Base-by-base conservation (phyloP, 495 filamentous ascomycete genomes). In the Hyphodiscus hymeniophilus region DNA sequence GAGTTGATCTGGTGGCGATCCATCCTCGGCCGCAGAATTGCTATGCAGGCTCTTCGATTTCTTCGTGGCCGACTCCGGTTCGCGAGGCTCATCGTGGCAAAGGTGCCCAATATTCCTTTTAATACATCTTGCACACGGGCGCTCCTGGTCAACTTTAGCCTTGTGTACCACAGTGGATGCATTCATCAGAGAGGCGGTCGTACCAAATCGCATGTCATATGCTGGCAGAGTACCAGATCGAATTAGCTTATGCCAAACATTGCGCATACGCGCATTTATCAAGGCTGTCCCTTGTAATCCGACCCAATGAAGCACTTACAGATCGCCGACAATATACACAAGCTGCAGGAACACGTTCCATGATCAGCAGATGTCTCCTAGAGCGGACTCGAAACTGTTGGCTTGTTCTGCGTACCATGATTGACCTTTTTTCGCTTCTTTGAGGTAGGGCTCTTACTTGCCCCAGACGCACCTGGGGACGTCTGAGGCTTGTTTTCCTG, bases 151-250 rank as follows among this genome's bases (percentile, higher is more conserved):
- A 56, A 58, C 52, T 55, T 65, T 60, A 69, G 68, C 65, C 58
- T 64, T 51, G 34, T 46, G 54, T 54, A 52, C 45, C 45, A 52
- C 53, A 50, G 42, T 50, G 48, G 52, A 46, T 56, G 56, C 42
- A 56, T 51, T 50, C 50, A 55, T 59, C 55, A 43, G 38, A 47
- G 34, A 42, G 47, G 32, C 52, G 47, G 52, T 60, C 55, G 78
- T 91, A 95, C 90, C 74, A 90, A 85, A 79, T 98, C 94, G 78
- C 92, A 98, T 65, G 94, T 97, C 92, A 98, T 98, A 83, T 98
- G 92, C 87, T 94, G 41, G 47, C 34, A 23, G 49, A 30, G 26
- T 46, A 53, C 50, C 42, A 53, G 42, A 53, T 53, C 58, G 48
- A 52, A 56, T 60, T 55, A 60, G 58, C 57, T 56, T 51, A 32